These are phyloP conservation scores for Ambrosia hybrid DNA, from an alignment of 140 eudicot species.

Conservation along the genomic window DNA sequence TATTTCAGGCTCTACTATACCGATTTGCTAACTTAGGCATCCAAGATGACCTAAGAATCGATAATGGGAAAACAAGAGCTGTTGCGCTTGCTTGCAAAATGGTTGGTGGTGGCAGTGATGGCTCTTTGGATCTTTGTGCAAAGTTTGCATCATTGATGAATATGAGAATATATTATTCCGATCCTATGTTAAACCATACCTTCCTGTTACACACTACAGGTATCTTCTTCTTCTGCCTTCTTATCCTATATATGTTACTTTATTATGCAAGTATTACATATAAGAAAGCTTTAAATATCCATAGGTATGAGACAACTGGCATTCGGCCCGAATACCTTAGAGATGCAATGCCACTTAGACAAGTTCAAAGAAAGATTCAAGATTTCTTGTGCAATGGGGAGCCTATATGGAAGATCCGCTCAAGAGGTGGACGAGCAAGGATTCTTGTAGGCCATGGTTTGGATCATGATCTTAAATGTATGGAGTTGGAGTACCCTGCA, in stretches of 20 bases:
- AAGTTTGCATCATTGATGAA: conserved; percentile 87
- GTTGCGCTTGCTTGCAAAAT: conserved; percentile 93
- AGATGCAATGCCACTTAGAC: conserved; percentile 88
- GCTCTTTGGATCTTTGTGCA: conserved; percentile 89
- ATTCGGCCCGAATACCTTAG: conserved; percentile 84
- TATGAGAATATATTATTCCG: conserved; percentile 68
- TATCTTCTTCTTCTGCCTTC: conserved; percentile 18
- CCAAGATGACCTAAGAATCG: conserved; percentile 71
- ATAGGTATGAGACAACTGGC: conserved; percentile 90
- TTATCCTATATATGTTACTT: not conserved
- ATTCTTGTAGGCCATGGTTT: conserved; percentile 93
- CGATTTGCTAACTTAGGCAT: conserved; percentile 86
- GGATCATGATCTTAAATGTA: conserved; percentile 80
- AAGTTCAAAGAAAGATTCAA: conserved; percentile 86
- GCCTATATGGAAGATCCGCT: conserved; percentile 94
- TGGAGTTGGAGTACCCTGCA: conserved; percentile 76
- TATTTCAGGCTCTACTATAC: conserved; percentile 48
- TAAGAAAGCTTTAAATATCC: conserved; percentile 2
- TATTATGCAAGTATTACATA: not conserved
- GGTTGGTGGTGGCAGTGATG: conserved; percentile 99
- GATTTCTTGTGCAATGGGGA: conserved; percentile 96
- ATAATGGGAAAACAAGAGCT: conserved; percentile 50
- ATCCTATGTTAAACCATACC: conserved; percentile 68
- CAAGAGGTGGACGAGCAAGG: conserved; percentile 87
- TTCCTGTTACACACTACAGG: conserved; percentile 82